Conservation (phyloP, 805 yeast genomes). For the Priceomyces haplophilus region DNA sequence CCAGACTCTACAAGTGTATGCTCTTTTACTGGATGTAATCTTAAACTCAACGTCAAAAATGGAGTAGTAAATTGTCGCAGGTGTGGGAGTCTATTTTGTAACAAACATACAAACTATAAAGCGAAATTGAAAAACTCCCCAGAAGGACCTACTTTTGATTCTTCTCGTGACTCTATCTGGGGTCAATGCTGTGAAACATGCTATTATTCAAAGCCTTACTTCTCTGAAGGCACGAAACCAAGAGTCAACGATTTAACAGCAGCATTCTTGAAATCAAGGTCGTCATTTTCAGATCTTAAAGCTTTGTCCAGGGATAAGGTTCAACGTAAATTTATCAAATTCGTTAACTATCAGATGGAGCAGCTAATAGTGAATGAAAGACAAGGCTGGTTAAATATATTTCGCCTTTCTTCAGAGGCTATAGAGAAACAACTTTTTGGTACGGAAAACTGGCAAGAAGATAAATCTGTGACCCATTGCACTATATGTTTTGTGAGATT, state of each 20-base stretch:
- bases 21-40: slow-evolving; percentile 37
- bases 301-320: slow-evolving; percentile 54
- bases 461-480: slow-evolving; percentile 48
- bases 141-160: slow-evolving; percentile 30
- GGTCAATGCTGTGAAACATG: slow-evolving; percentile 66
- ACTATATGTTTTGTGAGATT: slow-evolving; percentile 60
- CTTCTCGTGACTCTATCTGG: slow-evolving; percentile 54
- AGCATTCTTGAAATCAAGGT: slow-evolving; percentile 42
- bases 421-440: slow-evolving; percentile 27
- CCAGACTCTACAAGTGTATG: slow-evolving; percentile 42
- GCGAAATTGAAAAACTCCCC: slow-evolving; percentile 51
- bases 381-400: neutral
- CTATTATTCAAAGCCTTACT: slow-evolving; percentile 53
- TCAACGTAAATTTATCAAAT: slow-evolving; percentile 56
- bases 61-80: slow-evolving; percentile 69
- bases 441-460: slow-evolving; percentile 62
- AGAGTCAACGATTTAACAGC: slow-evolving; percentile 41
- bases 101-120: slow-evolving; percentile 54
- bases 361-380: slow-evolving; percentile 9
- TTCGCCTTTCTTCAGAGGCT: neutral
- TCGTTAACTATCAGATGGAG: slow-evolving; percentile 30
- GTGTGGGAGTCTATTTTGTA: slow-evolving; percentile 74
- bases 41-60: slow-evolving; percentile 45
- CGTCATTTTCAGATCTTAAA: slow-evolving; percentile 41
- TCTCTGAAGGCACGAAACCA: slow-evolving; percentile 24